Evolutionary conservation across 2,329 filamentous ascomycete genomes (phyloP), one percentile per base, ranked within the genome.

Genomic region (Fusarium sp.): DNA sequence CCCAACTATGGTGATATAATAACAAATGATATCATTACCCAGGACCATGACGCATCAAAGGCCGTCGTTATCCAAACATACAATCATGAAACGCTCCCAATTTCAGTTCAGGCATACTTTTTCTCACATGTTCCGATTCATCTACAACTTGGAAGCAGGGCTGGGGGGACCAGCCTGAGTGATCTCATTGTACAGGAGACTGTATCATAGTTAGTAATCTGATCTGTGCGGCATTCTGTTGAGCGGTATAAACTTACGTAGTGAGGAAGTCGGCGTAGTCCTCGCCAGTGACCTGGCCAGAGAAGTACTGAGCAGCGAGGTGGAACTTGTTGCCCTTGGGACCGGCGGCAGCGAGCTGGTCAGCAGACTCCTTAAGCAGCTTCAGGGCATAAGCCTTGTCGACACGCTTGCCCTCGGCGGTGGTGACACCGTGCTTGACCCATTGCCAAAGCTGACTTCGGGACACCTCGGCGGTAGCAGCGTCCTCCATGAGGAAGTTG

Each of bases 401-500:
- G 77, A 99, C 92, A 80, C 91, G 94, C 89, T 96, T 95, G 85
- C 96, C 96, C 81, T 98, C 95, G 50, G 92, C 90, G 9, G 95
- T 98, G 72, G 89, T 89, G 70, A 96, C 80, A 74, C 89, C 89
- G 82, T 92, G 91, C 80, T 89, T 92, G 74, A 93, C 91, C 97
- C 97, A 99, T 84, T 99, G 97, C 96, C 96, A 98, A 54, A 99
- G 89, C 88, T 99, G 97, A 77, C 91, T 94, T 79, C 97, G 92
- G 66, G 94, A 97, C 6, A 99, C 97, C 84, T 99, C 97, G 59
- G 97, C 97, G 1, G 97, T 99, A 27, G 97, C 97, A 20, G 97
- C 97, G 79, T 98, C 97, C 87, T 99, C 97, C 96, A 98, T 98
- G 66, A 98, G 89, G 83, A 93, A 97, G 88, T 98, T 98, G 86